phyloP scores from a whole-genome alignment of 1,284 basidiomycete species.

The Ustilago sp. region DNA sequence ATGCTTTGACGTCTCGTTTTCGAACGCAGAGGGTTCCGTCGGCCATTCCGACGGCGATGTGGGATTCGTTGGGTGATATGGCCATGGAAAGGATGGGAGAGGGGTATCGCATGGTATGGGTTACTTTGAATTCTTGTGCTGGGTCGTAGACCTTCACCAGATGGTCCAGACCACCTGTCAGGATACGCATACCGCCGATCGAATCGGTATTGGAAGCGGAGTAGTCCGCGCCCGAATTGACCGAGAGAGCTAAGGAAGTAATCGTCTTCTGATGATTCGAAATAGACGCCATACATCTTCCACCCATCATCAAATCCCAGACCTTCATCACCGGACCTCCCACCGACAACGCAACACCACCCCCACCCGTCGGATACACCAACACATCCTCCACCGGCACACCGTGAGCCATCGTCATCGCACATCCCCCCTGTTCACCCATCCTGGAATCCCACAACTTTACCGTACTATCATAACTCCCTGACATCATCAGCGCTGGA shows the following conservation, averaged over 20 bases:
- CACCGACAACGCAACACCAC: conserved; percentile 84
- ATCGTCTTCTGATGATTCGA: conserved; percentile 97
- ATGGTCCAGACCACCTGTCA: conserved; percentile 92
- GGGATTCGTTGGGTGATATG: conserved; percentile 96
- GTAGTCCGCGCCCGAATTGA: conserved; percentile 60
- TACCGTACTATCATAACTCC: conserved; percentile 93
- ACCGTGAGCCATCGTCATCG: conserved; percentile 69
- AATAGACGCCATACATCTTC: conserved; percentile 72
- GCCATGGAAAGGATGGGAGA: conserved; percentile 90
- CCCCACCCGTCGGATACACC: conserved; percentile 83
- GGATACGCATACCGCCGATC: conserved; percentile 77
- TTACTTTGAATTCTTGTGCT: conserved; percentile 80
- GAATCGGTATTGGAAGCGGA: conserved; percentile 24
- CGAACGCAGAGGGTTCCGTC: conserved; percentile 83
- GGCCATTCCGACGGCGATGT: conserved; percentile 94
- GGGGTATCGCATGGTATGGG: conserved; percentile 98
- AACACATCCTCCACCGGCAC: conserved; percentile 90
- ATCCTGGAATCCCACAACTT: conserved; percentile 85
- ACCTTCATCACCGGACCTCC: conserved; percentile 92
- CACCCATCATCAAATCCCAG: conserved; percentile 95
- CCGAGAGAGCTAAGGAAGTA: conserved; percentile 76
- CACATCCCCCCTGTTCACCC: conserved; percentile 57
- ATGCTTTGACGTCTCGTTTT: conserved; percentile 78
- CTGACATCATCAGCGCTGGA: conserved; percentile 87
- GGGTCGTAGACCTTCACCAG: conserved; percentile 98